Evolutionary conservation across 495 filamentous ascomycete genomes (phyloP).

Genomic region (Neohortaea acidophila): DNA sequence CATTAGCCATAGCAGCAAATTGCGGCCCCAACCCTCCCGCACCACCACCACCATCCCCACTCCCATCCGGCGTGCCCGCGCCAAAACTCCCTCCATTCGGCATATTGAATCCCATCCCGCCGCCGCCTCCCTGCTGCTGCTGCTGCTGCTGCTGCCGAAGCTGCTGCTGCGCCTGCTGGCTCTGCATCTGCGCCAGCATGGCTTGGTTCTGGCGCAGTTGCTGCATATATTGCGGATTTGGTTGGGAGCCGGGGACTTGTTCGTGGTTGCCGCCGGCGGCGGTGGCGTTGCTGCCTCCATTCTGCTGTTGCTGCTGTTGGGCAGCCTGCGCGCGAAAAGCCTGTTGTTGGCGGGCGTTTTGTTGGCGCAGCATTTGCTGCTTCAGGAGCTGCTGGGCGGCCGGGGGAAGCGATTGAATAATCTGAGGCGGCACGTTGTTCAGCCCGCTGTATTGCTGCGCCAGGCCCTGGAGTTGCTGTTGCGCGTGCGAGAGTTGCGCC

Average conservation of each 20-base stretch:
- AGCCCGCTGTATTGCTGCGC: constrained; percentile 3
- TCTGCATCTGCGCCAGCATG: background rate
- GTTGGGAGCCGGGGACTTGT: background rate
- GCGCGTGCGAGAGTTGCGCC: constrained; percentile 1
- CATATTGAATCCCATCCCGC: background rate
- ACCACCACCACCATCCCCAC: too few relatives aligned
- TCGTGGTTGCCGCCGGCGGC: constrained; percentile 1
- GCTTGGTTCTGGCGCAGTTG: background rate
- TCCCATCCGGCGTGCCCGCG: too few relatives aligned
- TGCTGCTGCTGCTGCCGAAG: background rate
- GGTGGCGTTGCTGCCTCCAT: background rate
- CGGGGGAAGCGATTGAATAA: background rate
- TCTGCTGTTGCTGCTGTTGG: constrained; percentile 13
- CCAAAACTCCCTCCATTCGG: too few relatives aligned
- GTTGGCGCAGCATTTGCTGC: background rate
- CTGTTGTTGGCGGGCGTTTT: constrained; percentile 1
- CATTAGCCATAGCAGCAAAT: too few relatives aligned
- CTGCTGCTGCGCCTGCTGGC: background rate
- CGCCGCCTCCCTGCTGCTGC: background rate
- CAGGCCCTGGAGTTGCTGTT: background rate
- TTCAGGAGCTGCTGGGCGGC: background rate
- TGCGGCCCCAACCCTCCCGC: too few relatives aligned
- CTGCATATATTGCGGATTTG: constrained; percentile 3
- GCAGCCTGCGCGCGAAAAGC: background rate
- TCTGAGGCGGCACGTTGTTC: constrained; percentile 5